Conservation (phyloP, 2,329 filamentous ascomycete genomes). For the Calonectria naviculata region DNA sequence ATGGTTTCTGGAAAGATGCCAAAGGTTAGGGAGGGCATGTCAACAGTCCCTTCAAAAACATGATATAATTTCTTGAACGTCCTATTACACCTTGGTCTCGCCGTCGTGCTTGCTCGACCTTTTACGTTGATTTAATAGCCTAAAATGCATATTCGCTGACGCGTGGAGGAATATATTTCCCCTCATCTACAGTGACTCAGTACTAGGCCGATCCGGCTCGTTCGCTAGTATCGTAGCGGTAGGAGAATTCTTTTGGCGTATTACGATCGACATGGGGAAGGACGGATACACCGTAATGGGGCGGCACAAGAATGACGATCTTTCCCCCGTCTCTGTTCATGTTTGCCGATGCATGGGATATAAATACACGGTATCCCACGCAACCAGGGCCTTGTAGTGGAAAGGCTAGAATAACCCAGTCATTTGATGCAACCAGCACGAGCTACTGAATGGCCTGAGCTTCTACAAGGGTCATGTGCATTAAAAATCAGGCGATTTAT, state of each 20-base stretch:
- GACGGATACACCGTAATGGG: no score
- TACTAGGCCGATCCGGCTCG: background rate
- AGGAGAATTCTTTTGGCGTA: background rate
- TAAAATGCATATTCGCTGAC: no score
- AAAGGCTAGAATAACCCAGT: background rate
- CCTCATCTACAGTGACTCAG: background rate
- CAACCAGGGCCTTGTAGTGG: no score
- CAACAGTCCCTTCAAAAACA: background rate
- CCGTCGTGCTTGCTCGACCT: no score
- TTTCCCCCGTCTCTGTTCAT: background rate
- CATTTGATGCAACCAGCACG: background rate
- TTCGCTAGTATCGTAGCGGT: background rate
- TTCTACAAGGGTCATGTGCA: background rate
- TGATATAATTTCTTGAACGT: background rate
- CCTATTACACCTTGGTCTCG: no score
- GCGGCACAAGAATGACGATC: no score
- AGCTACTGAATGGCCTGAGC: background rate
- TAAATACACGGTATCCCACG: background rate
- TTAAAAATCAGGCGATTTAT: background rate
- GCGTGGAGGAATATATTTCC: no score
- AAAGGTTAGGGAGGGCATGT: no score
- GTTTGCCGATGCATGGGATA: background rate
- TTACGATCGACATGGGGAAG: no score
- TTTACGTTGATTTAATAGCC: no score
- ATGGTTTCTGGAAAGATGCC: no score